Percentiles rank a stretch among this genome's conserved stretches.
These are phyloP conservation scores for Circinella umbellata DNA, from an alignment of 371 early-diverging fungal species.

Conservation along the genomic window DNA sequence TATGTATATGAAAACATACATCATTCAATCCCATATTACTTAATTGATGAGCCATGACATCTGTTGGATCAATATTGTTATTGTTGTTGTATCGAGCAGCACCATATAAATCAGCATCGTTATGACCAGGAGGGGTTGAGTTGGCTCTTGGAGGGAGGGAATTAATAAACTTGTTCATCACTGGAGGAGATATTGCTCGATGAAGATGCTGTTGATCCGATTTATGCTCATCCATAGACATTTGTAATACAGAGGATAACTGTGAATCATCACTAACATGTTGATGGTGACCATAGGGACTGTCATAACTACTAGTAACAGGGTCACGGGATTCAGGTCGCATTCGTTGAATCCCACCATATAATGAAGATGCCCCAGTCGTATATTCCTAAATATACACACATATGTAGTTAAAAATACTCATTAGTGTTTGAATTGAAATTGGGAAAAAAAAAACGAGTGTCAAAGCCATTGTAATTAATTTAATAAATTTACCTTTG, in stretches of 20 bases:
- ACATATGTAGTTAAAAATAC: not conserved
- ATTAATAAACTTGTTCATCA: constrained; percentile 15
- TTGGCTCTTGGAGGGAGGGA: constrained; percentile 49
- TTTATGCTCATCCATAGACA: constrained; percentile 16
- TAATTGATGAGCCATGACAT: constrained; percentile 26
- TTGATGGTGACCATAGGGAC: not conserved
- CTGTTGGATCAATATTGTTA: constrained; percentile 3
- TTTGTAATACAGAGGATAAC: not conserved
- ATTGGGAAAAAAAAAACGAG: too few relatives aligned
- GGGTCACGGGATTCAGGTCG: constrained; percentile 47
- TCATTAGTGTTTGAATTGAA: too few relatives aligned
- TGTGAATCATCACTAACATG: not conserved
- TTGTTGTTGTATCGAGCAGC: not conserved
- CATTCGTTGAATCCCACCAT: constrained; percentile 63
- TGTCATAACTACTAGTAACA: not conserved
- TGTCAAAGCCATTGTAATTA: too few relatives aligned
- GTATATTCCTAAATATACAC: constrained; percentile 58
- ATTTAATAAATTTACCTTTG: constrained; percentile 31
- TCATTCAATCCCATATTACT: constrained; percentile 40
- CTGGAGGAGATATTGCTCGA: constrained; percentile 33
- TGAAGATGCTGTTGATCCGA: constrained; percentile 31
- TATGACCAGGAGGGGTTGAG: constrained; percentile 52
- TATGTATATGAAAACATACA: constrained; percentile 17
- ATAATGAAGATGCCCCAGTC: constrained; percentile 86
- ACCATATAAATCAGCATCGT: constrained; percentile 21